phyloP scores from a whole-genome alignment of 768 basidiomycete genomes.

The Lactarius tabidus region DNA sequence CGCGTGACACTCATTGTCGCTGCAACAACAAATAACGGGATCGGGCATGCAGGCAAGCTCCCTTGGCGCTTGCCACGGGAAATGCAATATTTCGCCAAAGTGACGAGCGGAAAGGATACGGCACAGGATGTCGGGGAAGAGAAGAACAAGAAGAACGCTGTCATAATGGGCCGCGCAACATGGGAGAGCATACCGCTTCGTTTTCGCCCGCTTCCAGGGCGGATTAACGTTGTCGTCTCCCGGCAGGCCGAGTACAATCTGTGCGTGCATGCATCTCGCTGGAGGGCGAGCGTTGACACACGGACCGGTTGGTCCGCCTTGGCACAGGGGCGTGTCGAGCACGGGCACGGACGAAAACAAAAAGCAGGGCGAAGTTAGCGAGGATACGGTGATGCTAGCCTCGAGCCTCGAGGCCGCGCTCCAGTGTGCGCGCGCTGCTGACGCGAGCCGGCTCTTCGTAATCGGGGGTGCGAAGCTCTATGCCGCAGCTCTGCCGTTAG shows the following conservation, averaged over 20 bases:
- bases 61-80: slow-evolving; percentile 91
- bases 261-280: slow-evolving; percentile 41
- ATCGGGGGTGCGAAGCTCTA: slow-evolving; percentile 93
- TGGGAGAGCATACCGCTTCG: slow-evolving; percentile 94
- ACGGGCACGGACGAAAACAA: background rate
- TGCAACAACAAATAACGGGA: slow-evolving; percentile 82
- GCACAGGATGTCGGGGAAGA: slow-evolving; percentile 26
- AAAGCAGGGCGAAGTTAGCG: background rate
- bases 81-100: slow-evolving; percentile 87
- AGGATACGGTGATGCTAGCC: slow-evolving; percentile 38
- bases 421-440: slow-evolving; percentile 41
- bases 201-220: slow-evolving; percentile 72
- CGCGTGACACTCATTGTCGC: slow-evolving; percentile 81
- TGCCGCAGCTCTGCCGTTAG: slow-evolving; percentile 55
- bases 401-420: slow-evolving; percentile 37
- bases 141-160: slow-evolving; percentile 50
- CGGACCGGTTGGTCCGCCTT: slow-evolving; percentile 12
- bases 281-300: background rate
- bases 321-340: background rate
- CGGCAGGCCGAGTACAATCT: slow-evolving; percentile 53
- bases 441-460: slow-evolving; percentile 49
- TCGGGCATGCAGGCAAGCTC: slow-evolving; percentile 68
- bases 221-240: slow-evolving; percentile 78
- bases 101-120: slow-evolving; percentile 58
- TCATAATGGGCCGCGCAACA: slow-evolving; percentile 94